Conservation (phyloP, 2,329 filamentous ascomycete species). For the Grosmannia huntii region DNA sequence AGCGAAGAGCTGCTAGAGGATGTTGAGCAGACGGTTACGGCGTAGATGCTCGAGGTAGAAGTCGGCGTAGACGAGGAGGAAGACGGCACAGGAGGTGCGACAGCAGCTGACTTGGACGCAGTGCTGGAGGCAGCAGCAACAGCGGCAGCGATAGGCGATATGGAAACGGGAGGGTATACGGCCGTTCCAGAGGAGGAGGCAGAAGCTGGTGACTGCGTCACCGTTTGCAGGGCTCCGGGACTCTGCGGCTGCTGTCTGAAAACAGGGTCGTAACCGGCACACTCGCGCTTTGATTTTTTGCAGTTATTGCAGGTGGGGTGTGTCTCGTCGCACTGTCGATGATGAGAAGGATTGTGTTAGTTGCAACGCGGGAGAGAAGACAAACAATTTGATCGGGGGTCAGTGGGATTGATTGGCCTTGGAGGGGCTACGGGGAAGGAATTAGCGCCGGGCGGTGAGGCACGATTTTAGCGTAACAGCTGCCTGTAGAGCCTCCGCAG, state of each 20-base stretch:
- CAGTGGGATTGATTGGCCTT: not conserved
- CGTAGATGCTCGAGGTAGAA: slow-evolving; percentile 6
- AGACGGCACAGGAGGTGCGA: slow-evolving; percentile 6
- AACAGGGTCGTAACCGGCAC: slow-evolving; percentile 75
- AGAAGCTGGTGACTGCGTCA: not conserved
- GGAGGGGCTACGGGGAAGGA: not conserved
- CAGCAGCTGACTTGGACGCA: not conserved
- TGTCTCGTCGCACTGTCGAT: slow-evolving; percentile 75
- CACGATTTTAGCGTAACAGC: not conserved
- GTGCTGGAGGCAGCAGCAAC: not conserved
- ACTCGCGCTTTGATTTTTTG: slow-evolving; percentile 79
- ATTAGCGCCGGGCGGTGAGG: not conserved
- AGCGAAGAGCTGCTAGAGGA: not conserved
- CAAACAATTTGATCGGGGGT: not conserved
- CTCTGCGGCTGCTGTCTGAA: slow-evolving; percentile 55
- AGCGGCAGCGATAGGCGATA: not conserved
- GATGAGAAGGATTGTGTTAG: not conserved
- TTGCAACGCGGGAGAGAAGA: not conserved
- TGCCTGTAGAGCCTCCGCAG: not conserved
- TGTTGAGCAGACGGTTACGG: not conserved
- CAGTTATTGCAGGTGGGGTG: slow-evolving; percentile 88
- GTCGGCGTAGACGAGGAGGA: slow-evolving; percentile 18
- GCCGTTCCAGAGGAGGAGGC: not conserved
- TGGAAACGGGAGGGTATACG: not conserved
- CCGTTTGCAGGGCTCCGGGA: slow-evolving; percentile 3